Conservation (phyloP, 192 early-diverging fungal genomes). For the Pecoramyces ruminantium region DNA sequence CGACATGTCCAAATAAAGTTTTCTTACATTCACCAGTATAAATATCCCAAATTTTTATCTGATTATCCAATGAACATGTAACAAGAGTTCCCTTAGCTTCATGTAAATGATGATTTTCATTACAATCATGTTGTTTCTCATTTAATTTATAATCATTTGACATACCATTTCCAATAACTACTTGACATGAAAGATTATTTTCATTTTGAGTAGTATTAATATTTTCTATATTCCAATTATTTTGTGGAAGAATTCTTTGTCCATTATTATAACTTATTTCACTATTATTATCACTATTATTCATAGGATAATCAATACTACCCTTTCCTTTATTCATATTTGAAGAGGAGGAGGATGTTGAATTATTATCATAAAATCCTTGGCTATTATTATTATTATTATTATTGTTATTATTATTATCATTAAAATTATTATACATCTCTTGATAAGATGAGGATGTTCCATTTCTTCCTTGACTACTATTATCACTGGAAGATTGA, state of each 20-base stretch:
- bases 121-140: constrained; percentile 5
- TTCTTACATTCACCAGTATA: constrained; percentile 56
- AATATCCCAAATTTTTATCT: constrained; percentile 83
- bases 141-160: neutral
- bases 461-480: neutral
- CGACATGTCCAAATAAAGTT: constrained; percentile 63
- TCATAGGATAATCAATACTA: too few relatives aligned
- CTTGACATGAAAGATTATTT: too few relatives aligned
- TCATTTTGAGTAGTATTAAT: too few relatives aligned
- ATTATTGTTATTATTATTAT: neutral
- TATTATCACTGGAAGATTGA: neutral
- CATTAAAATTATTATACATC: too few relatives aligned
- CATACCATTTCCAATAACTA: too few relatives aligned
- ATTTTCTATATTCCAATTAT: too few relatives aligned
- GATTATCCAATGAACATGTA: constrained; percentile 70
- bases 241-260: too few relatives aligned
- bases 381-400: neutral
- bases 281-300: too few relatives aligned
- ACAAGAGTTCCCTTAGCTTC: constrained; percentile 38
- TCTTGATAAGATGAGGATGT: neutral
- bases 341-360: neutral
- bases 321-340: too few relatives aligned
- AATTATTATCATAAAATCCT: neutral
- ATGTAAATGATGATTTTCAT: constrained; percentile 46
- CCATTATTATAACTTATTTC: too few relatives aligned